These are phyloP conservation scores for Mycosphaerella sp. DNA, from an alignment of 2,329 filamentous ascomycete species.

Conservation along the genomic window DNA sequence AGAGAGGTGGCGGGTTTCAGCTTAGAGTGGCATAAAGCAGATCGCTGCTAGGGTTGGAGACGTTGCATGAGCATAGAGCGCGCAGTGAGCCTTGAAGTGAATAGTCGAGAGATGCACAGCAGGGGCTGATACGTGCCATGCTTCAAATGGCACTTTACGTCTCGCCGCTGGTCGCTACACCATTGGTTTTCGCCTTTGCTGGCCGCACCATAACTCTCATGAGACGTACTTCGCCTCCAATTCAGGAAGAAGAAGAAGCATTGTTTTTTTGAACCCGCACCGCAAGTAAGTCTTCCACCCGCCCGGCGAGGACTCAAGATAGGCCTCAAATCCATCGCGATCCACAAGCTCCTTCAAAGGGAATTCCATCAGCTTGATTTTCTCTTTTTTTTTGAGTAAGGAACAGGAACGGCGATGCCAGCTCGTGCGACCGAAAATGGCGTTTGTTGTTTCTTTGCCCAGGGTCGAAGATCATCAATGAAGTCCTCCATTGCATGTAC, in stretches of 20 bases:
- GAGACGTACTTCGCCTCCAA: too few species aligned
- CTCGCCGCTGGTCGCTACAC: too few species aligned
- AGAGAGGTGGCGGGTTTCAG: constrained; percentile 45
- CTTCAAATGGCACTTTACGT: too few species aligned
- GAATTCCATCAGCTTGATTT: constrained; percentile 1
- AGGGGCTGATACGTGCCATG: too few species aligned
- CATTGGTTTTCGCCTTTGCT: too few species aligned
- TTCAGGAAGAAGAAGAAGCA: too few species aligned
- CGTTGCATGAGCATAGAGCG: too few species aligned
- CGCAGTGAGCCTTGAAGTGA: too few species aligned
- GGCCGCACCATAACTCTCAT: too few species aligned
- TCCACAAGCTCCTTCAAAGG: constrained; percentile 6
- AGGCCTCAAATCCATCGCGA: constrained; percentile 4
- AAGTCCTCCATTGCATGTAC: background rate
- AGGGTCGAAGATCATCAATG: background rate
- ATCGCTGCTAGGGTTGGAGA: too few species aligned
- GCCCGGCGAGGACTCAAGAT: constrained; percentile 4
- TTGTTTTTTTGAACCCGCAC: too few species aligned
- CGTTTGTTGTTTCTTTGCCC: background rate
- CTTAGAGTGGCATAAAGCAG: constrained; percentile 28
- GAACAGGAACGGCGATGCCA: constrained; percentile 9
- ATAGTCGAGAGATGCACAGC: too few species aligned
- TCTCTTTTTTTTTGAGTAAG: background rate
- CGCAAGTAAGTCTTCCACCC: background rate
- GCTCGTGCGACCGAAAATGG: background rate